Percentiles rank a stretch among this genome's conserved stretches.
Conservation (phyloP, 2,329 filamentous ascomycete genomes). For the Knufia petricola region DNA sequence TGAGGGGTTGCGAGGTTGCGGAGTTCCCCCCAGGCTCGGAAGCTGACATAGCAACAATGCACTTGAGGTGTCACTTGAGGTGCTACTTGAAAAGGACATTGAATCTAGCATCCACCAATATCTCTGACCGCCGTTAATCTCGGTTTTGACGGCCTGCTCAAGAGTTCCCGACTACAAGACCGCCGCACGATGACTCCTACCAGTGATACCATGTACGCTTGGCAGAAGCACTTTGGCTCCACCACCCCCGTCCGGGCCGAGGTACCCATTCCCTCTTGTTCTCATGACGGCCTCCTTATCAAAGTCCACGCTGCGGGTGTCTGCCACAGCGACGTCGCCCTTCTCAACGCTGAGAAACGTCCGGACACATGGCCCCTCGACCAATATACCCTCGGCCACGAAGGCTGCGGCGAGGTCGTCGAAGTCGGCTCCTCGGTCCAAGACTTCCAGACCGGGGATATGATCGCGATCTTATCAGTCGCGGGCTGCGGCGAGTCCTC, state of each 20-base stretch:
- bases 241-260: constrained; percentile 11
- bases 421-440: constrained; percentile 10
- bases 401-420: constrained; percentile 17
- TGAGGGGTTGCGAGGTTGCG: too few species aligned
- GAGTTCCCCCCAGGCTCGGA: too few species aligned
- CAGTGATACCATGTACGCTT: constrained; percentile 15
- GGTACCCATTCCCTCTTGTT: constrained; percentile 10
- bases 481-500: constrained; percentile 8
- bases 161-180: too few species aligned
- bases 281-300: constrained; percentile 11
- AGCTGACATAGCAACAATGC: too few species aligned
- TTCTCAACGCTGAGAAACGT: not conserved
- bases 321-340: constrained; percentile 11
- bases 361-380: not conserved
- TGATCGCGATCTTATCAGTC: constrained; percentile 9
- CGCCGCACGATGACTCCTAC: too few species aligned
- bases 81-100: too few species aligned
- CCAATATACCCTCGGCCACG: constrained; percentile 13
- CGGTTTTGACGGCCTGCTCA: too few species aligned
- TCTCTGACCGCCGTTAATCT: too few species aligned
- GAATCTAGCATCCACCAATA: too few species aligned
- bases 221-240: constrained; percentile 15
- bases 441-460: constrained; percentile 11
- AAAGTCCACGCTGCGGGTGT: constrained; percentile 15
- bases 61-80: too few species aligned